phyloP scores from a whole-genome alignment of 2,329 filamentous ascomycete species.

The Elsinoe batatas region DNA sequence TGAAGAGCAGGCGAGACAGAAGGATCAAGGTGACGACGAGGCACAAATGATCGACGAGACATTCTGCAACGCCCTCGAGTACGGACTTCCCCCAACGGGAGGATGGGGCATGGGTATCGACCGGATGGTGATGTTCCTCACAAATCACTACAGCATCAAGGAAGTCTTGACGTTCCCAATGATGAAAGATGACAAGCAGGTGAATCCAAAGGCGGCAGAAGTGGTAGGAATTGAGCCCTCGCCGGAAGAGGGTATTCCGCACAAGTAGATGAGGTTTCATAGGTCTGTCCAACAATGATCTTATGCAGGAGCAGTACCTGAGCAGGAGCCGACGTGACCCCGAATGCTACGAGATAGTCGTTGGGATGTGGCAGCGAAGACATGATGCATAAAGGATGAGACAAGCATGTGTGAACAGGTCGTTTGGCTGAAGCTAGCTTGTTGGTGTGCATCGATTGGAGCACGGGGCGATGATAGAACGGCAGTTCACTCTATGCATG shows the following conservation, averaged over 20 bases:
- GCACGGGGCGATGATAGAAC: neutral
- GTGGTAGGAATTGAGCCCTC: constrained; percentile 50
- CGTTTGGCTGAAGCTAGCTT: no score
- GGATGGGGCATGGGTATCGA: constrained; percentile 97
- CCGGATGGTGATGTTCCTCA: constrained; percentile 89
- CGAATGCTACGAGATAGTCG: neutral
- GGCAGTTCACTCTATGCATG: neutral
- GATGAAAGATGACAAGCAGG: constrained; percentile 73
- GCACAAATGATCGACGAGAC: constrained; percentile 93
- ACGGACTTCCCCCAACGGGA: constrained; percentile 83
- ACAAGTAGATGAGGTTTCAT: constrained; percentile 9
- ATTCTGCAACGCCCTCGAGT: constrained; percentile 83
- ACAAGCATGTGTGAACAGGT: no score
- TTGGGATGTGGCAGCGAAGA: neutral
- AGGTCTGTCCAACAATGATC: neutral
- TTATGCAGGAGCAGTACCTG: neutral
- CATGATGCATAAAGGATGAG: no score
- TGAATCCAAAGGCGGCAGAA: constrained; percentile 48
- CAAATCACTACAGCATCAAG: constrained; percentile 90
- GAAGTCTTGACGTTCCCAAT: constrained; percentile 95
- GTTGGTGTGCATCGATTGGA: no score
- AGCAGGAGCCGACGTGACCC: neutral
- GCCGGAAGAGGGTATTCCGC: constrained; percentile 43
- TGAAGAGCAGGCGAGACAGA: constrained; percentile 92
- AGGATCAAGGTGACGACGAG: constrained; percentile 94